Percentiles rank a stretch among this genome's conserved stretches.
phyloP scores from a whole-genome alignment of 2,329 filamentous ascomycete species.

The Pseudopithomyces chartarum region DNA sequence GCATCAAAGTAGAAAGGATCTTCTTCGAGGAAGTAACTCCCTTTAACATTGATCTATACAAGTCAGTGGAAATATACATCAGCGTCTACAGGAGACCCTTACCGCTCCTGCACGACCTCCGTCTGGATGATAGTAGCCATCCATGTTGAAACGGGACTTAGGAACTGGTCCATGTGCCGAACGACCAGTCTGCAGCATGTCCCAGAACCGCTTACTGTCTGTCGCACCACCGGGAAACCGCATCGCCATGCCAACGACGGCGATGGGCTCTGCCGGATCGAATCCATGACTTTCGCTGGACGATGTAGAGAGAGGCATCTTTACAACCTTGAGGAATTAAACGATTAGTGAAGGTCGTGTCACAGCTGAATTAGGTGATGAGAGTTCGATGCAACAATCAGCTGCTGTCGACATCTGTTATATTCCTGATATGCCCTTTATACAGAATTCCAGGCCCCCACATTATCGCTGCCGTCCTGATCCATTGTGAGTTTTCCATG shows the following conservation, averaged over 20 bases:
- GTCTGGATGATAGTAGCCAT: not conserved
- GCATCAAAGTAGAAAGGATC: conserved; percentile 10
- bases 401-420: too few relatives aligned
- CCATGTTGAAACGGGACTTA: not conserved
- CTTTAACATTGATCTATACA: not conserved
- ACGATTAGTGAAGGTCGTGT: too few relatives aligned
- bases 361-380: too few relatives aligned
- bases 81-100: not conserved
- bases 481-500: too few relatives aligned
- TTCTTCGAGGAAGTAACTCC: conserved; percentile 4
- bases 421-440: too few relatives aligned
- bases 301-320: too few relatives aligned
- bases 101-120: not conserved
- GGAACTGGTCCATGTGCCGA: not conserved
- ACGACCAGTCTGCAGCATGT: not conserved
- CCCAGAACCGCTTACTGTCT: not conserved
- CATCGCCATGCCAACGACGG: not conserved
- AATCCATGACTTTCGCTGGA: too few relatives aligned
- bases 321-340: too few relatives aligned
- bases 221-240: not conserved
- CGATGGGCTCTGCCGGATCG: not conserved
- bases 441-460: too few relatives aligned
- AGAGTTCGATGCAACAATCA: too few relatives aligned
- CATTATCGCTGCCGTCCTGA: too few relatives aligned
- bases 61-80: not conserved